phyloP scores from a whole-genome alignment of 768 basidiomycete genomes.

The Collybia sp. region DNA sequence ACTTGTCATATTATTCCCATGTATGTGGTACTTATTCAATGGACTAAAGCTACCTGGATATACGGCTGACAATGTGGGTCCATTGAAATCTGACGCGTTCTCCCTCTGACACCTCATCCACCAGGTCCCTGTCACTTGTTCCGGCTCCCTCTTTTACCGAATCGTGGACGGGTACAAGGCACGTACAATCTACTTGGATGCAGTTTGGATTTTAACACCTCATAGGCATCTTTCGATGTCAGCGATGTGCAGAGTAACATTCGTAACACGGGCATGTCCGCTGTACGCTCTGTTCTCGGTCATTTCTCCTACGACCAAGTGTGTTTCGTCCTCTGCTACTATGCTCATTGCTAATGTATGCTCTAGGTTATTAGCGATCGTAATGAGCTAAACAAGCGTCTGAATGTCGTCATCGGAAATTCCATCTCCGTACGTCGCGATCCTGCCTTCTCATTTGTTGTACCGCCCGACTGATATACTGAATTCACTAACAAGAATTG shows the following conservation, averaged over 20 bases:
- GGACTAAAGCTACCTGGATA: conserved; percentile 23
- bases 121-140: conserved; percentile 46
- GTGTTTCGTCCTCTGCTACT: neutral
- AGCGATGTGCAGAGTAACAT: conserved; percentile 45
- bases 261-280: conserved; percentile 48
- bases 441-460: neutral
- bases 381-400: conserved; percentile 44
- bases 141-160: conserved; percentile 52
- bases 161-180: conserved; percentile 46
- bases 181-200: neutral
- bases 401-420: conserved; percentile 44
- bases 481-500: conserved; percentile 30
- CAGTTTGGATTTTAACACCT: neutral
- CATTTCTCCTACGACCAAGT: conserved; percentile 45
- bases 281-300: conserved; percentile 50
- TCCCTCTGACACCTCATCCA: neutral
- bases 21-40: neutral
- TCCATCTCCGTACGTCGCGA: conserved; percentile 36
- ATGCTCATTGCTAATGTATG: neutral
- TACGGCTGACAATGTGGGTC: conserved; percentile 24
- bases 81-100: neutral
- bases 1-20: conserved; percentile 3
- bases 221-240: conserved; percentile 43
- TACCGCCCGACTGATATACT: neutral
- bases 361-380: conserved; percentile 46